Conservation (phyloP, 257 asterid genomes). For the Ajuga chamaepitys region DNA sequence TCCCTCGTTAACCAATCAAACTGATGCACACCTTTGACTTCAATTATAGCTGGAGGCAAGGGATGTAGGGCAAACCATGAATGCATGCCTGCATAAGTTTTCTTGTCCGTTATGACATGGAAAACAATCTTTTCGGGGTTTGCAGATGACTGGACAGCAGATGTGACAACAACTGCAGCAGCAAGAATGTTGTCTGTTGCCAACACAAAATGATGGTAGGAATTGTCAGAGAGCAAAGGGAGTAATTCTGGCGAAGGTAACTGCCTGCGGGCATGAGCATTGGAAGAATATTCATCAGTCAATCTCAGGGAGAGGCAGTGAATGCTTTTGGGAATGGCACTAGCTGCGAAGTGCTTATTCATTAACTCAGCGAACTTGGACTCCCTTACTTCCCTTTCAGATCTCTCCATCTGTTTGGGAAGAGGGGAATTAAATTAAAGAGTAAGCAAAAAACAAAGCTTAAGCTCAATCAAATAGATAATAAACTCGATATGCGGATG, state of each 20-base stretch:
- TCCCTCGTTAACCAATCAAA: slow-evolving; percentile 98
- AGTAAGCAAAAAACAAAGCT: neutral
- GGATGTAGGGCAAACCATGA: slow-evolving; percentile 97
- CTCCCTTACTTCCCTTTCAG: slow-evolving; percentile 60
- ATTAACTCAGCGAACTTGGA: slow-evolving; percentile 60
- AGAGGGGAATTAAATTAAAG: neutral
- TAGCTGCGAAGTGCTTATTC: slow-evolving; percentile 77
- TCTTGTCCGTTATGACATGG: slow-evolving; percentile 98
- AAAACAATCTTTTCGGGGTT: slow-evolving; percentile 74
- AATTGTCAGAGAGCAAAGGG: slow-evolving; percentile 86
- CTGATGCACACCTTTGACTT: slow-evolving; percentile 97
- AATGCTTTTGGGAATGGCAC: slow-evolving; percentile 44
- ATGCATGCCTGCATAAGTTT: slow-evolving; percentile 99
- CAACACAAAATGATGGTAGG: slow-evolving; percentile 74
- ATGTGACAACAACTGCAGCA: slow-evolving; percentile 85
- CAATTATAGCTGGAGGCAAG: slow-evolving; percentile 75
- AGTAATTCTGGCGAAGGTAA: slow-evolving; percentile 95
- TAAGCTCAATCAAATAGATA: neutral
- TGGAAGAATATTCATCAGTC: slow-evolving; percentile 95
- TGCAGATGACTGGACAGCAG: slow-evolving; percentile 69
- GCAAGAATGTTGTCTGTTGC: slow-evolving; percentile 95
- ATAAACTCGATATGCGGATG: neutral
- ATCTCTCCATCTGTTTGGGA: slow-evolving; percentile 46
- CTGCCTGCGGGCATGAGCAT: slow-evolving; percentile 95
- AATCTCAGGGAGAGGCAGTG: slow-evolving; percentile 75